Percentiles rank a stretch among this genome's conserved stretches.
Evolutionary conservation across 306 rosid genomes (phyloP).

Genomic region (Gillenia trifoliata): DNA sequence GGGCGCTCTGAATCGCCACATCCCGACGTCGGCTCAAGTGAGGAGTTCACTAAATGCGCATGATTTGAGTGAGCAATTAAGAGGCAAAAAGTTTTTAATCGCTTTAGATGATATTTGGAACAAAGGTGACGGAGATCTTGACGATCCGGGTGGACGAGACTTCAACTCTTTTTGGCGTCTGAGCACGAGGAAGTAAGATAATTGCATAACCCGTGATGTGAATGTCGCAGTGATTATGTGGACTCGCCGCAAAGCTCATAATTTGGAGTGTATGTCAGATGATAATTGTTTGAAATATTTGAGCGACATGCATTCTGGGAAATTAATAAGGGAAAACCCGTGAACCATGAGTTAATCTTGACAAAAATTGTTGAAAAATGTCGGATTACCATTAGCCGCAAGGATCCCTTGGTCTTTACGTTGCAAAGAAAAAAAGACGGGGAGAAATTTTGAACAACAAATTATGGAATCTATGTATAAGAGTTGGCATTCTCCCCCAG

Average conservation of each 20-base stretch:
- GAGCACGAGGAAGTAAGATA: constrained; percentile 12
- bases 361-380: constrained; percentile 17
- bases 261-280: background rate
- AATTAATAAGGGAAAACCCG: background rate
- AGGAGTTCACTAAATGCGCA: no score
- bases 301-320: constrained; percentile 9
- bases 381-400: constrained; percentile 29
- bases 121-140: no score
- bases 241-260: background rate
- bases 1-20: no score
- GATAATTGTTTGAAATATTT: constrained; percentile 12
- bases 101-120: constrained; percentile 31
- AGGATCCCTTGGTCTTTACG: constrained; percentile 19
- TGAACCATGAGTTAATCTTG: no score
- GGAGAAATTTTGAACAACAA: constrained; percentile 3
- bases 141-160: no score
- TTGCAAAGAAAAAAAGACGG: background rate
- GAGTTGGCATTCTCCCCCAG: constrained; percentile 13
- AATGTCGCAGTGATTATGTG: background rate
- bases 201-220: constrained; percentile 16
- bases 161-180: no score
- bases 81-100: background rate
- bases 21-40: no score
- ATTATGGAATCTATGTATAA: constrained; percentile 14
- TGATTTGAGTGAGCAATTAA: background rate